phyloP scores from a whole-genome alignment of 768 basidiomycete species.

The Suillus hirtellus region DNA sequence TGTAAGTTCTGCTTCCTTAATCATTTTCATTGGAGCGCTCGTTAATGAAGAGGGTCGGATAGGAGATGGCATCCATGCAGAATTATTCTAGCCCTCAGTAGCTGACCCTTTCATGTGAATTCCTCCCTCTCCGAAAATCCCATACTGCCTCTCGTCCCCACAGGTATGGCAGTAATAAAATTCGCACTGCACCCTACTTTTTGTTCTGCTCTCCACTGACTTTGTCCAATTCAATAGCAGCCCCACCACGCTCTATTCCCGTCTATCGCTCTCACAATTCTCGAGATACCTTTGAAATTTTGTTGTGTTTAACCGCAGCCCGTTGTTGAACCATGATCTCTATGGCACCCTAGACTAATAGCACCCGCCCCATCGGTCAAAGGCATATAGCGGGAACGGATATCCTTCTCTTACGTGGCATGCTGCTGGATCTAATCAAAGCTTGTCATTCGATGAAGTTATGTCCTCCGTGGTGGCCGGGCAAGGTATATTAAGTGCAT shows the following conservation, averaged over 20 bases:
- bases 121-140: too few species aligned
- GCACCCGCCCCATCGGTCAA: slow-evolving; percentile 14
- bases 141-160: too few species aligned
- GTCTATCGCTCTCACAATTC: not conserved
- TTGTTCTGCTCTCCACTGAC: not conserved
- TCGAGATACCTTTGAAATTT: slow-evolving; percentile 8
- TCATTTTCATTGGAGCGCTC: too few species aligned
- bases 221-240: too few species aligned
- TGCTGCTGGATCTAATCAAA: slow-evolving; percentile 17
- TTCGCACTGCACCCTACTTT: not conserved
- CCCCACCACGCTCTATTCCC: not conserved
- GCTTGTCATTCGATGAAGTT: not conserved
- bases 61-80: too few species aligned
- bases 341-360: slow-evolving; percentile 15
- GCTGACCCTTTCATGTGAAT: too few species aligned
- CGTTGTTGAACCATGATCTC: slow-evolving; percentile 14
- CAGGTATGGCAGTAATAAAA: too few species aligned
- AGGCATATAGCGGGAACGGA: slow-evolving; percentile 11
- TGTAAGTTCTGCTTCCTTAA: too few species aligned
- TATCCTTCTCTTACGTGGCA: slow-evolving; percentile 26
- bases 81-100: too few species aligned
- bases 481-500: slow-evolving; percentile 4
- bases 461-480: slow-evolving; percentile 8
- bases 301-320: slow-evolving; percentile 12
- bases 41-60: too few species aligned